These are phyloP conservation scores for Solanum hybrid DNA, from an alignment of 305 asterid genomes.

Conservation along the genomic window DNA sequence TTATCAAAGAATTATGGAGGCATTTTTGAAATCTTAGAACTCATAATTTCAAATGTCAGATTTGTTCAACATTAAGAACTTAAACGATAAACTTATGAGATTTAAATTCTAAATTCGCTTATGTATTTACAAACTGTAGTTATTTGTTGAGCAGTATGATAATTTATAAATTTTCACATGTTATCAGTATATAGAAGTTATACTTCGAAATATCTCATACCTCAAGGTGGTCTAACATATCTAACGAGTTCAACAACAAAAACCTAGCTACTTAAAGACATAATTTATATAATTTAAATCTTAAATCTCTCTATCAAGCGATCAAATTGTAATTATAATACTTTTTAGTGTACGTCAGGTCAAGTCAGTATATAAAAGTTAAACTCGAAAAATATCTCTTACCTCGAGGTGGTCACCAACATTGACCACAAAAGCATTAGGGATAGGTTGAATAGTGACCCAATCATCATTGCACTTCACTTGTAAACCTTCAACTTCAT, in stretches of 20 bases:
- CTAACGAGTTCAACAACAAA: neutral
- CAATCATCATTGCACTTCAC: conserved; percentile 41
- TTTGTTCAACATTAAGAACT: neutral
- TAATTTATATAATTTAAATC: neutral
- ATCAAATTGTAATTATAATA: neutral
- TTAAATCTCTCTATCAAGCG: neutral
- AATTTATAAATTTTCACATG: neutral
- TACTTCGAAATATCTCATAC: neutral
- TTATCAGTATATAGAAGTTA: neutral
- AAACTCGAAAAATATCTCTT: neutral
- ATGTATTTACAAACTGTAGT: fast-evolving
- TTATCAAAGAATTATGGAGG: neutral
- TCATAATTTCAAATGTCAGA: neutral
- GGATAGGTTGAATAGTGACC: conserved; percentile 59
- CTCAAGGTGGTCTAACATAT: neutral
- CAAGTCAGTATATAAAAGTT: neutral
- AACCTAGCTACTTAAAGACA: neutral
- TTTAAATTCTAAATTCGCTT: neutral
- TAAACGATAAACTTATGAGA: neutral
- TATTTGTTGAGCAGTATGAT: neutral
- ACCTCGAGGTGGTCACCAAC: conserved; percentile 97
- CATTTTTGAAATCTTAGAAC: neutral
- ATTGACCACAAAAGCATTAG: conserved; percentile 78
- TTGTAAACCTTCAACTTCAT: conserved; percentile 70
- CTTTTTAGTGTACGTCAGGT: fast-evolving